Conservation (phyloP, 2,329 filamentous ascomycete species). For the Neofusicoccum laricinum region DNA sequence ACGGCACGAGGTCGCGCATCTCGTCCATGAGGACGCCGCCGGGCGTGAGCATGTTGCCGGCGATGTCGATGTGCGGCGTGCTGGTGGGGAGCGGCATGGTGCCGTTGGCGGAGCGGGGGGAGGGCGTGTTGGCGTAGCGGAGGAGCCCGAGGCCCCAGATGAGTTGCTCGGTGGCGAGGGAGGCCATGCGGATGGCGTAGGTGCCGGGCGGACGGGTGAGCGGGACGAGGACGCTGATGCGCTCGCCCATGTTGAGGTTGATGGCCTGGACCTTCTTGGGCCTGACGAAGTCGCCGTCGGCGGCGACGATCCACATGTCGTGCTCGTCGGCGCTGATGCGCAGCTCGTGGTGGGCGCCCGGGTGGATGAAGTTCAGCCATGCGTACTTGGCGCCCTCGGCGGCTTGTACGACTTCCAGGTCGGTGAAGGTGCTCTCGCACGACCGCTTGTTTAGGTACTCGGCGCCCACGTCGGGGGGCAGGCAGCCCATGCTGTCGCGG, state of each 20-base stretch:
- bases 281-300: slow-evolving; percentile 55
- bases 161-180: slow-evolving; percentile 51
- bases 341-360: background rate
- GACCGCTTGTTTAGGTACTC: background rate
- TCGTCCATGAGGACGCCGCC: slow-evolving; percentile 39
- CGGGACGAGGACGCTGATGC: slow-evolving; percentile 52
- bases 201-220: slow-evolving; percentile 45
- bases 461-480: background rate
- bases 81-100: slow-evolving; percentile 20
- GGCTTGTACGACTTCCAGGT: background rate
- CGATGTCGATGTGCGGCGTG: slow-evolving; percentile 49
- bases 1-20: slow-evolving; percentile 44
- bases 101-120: slow-evolving; percentile 14
- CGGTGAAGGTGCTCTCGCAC: background rate
- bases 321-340: slow-evolving; percentile 52
- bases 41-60: slow-evolving; percentile 42
- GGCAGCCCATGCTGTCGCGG: background rate
- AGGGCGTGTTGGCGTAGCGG: slow-evolving; percentile 30
- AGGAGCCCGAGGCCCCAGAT: slow-evolving; percentile 54
- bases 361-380: slow-evolving; percentile 1
- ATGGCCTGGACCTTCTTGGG: slow-evolving; percentile 51
- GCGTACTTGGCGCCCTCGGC: background rate
- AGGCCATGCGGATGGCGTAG: slow-evolving; percentile 56
- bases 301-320: slow-evolving; percentile 53
- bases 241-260: slow-evolving; percentile 50